These are phyloP conservation scores for Rhizopus sp. DNA, from an alignment of 371 early-diverging fungal genomes.

Conservation along the genomic window DNA sequence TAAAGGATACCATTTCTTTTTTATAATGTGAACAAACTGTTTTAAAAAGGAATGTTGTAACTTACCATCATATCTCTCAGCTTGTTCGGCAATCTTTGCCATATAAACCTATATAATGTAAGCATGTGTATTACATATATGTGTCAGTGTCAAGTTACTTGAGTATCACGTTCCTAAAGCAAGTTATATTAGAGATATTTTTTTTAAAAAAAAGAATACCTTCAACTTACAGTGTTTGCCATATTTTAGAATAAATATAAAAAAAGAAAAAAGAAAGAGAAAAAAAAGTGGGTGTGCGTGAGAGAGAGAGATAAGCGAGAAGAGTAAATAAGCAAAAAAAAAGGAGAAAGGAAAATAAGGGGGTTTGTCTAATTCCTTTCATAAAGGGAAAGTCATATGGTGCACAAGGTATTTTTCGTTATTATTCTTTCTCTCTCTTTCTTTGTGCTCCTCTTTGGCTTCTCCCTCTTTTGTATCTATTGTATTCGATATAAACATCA, in stretches of 20 bases:
- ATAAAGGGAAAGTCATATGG: no score
- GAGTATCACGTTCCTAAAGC: slow-evolving; percentile 48
- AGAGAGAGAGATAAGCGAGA: slow-evolving; percentile 2
- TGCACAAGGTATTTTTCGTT: no score
- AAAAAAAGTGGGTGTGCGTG: neutral
- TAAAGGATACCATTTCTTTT: slow-evolving; percentile 93
- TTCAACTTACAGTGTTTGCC: slow-evolving; percentile 12
- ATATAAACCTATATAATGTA: slow-evolving; percentile 55
- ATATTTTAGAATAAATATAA: slow-evolving; percentile 2
- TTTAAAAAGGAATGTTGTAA: neutral
- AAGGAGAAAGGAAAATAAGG: neutral
- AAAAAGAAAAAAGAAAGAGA: slow-evolving; percentile 3
- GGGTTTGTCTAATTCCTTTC: no score
- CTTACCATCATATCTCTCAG: slow-evolving; percentile 94
- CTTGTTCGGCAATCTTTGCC: slow-evolving; percentile 99
- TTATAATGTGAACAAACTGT: neutral
- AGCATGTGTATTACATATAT: neutral
- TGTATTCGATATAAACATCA: neutral
- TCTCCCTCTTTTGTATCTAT: neutral
- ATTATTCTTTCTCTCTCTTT: neutral
- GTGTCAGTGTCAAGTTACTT: slow-evolving; percentile 12
- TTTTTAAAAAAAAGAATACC: neutral
- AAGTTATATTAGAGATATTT: neutral
- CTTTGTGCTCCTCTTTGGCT: neutral
- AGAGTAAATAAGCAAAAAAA: slow-evolving; percentile 1